Evolutionary conservation across 163 green algal genomes (phyloP).

Genomic region (Scenedesmus sp.): DNA sequence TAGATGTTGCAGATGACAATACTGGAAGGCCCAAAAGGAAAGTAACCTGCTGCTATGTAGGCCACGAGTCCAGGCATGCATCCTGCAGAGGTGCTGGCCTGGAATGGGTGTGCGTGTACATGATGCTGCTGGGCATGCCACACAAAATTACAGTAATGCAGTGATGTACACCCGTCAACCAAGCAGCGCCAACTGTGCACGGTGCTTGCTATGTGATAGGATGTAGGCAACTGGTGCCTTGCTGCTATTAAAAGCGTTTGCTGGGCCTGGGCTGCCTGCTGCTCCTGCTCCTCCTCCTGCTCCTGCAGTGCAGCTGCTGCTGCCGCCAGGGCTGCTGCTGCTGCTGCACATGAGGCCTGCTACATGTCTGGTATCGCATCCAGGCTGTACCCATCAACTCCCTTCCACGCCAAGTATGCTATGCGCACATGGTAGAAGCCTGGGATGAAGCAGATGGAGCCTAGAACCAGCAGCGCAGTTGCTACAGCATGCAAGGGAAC

Average conservation of each 20-base stretch:
- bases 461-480: constrained; percentile 52
- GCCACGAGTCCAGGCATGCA: neutral
- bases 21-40: too few species aligned
- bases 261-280: neutral
- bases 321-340: neutral
- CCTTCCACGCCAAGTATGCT: constrained; percentile 63
- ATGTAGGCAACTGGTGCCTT: neutral
- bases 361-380: constrained; percentile 53
- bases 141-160: neutral
- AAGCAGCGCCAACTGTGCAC: neutral
- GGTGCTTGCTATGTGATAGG: neutral
- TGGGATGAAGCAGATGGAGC: constrained; percentile 64
- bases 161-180: neutral
- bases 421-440: constrained; percentile 65
- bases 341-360: neutral
- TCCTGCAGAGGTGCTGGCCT: neutral
- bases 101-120: neutral
- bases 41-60: neutral
- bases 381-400: constrained; percentile 57
- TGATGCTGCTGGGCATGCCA: neutral
- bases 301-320: constrained; percentile 4
- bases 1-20: too few species aligned
- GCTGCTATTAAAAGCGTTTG: neutral
- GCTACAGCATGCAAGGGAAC: neutral
- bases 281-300: too few species aligned